Base-by-base conservation (phyloP, 148 eudicot genomes). In the Rhododendron henanense region DNA sequence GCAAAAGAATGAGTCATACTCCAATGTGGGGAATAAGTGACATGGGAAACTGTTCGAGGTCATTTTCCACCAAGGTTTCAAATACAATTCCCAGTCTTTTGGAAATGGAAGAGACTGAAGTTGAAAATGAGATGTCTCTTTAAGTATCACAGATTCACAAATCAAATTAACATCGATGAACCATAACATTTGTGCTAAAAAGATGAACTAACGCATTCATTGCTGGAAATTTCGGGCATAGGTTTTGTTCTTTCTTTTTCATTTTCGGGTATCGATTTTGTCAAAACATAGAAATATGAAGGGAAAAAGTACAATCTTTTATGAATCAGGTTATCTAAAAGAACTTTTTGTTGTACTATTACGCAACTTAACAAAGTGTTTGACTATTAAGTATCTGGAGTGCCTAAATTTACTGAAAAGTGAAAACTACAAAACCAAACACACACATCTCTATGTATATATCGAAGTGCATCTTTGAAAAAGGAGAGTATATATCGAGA, bases 71-170 rank as follows among this genome's bases (percentile, higher is more conserved):
- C 57, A 61, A 82, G 50, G 39, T 41, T 41, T 13, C 19, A 44
- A 77, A 41, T 2, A 21, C 31, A 77, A 41, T 39, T 77, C 31
- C 25, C 31, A 21, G 45, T 77, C 51, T 77, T 77, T 10, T 21
- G 31, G 45, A 78, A 78, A 78, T 78, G n/a, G 31, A 47, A 78
- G 51, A 78, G 21, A 44, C 37, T 81, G n/a, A 81, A 53, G 25
- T 83, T 83, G 75, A 83, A 83, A 55, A 81, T 4, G 83, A 35
- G 16, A 33, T 18, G 47, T 10, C 78, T n/a, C 25, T 41, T 83
- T 45, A 65, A 15, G 23, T 6, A 45, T 41, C 76, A 83, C 51
- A 73, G 10, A 31, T 35, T 63, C 76, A 83, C 51, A 73, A 47
- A 31, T 35, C 33, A 78, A 78, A 47, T 47, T 78, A 47, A 47